Evolutionary conservation across 2,329 filamentous ascomycete species (phyloP).

Genomic region (Colletotrichum tropicale): DNA sequence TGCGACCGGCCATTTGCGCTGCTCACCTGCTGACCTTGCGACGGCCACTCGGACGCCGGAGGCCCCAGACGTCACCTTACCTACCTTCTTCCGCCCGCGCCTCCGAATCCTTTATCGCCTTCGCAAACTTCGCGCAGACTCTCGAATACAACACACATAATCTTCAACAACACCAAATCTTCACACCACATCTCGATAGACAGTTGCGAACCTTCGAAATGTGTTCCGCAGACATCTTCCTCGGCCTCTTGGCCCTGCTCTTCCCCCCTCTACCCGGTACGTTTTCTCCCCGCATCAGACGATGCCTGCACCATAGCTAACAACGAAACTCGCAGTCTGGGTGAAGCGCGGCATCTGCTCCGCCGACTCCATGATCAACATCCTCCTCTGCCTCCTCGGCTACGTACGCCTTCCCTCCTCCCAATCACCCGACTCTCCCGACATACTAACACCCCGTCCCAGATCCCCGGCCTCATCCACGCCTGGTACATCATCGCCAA

Average conservation of each 20-base stretch:
- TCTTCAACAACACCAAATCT: neutral
- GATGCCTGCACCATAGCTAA: constrained; percentile 32
- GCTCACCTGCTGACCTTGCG: neutral
- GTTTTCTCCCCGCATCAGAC: constrained; percentile 28
- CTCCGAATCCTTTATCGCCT: neutral
- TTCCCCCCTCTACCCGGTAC: constrained; percentile 70
- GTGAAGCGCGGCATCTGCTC: constrained; percentile 94
- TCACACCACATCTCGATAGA: neutral
- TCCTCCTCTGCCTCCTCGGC: constrained; percentile 82
- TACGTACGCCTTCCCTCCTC: constrained; percentile 51
- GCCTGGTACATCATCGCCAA: constrained; percentile 98
- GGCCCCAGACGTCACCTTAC: constrained; percentile 7
- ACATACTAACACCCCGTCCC: neutral
- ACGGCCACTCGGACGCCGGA: neutral
- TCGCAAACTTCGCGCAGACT: neutral
- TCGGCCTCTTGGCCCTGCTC: constrained; percentile 66
- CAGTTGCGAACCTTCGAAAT: constrained; percentile 36
- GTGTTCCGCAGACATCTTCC: constrained; percentile 67
- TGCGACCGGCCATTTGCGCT: neutral
- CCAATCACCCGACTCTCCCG: constrained; percentile 29
- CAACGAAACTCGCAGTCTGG: constrained; percentile 71
- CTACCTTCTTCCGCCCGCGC: neutral
- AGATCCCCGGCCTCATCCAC: constrained; percentile 87
- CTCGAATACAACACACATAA: neutral
- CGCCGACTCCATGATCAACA: constrained; percentile 92